These are phyloP conservation scores for Yamadazyma scolyti DNA, from an alignment of 805 yeast species.

Conservation along the genomic window DNA sequence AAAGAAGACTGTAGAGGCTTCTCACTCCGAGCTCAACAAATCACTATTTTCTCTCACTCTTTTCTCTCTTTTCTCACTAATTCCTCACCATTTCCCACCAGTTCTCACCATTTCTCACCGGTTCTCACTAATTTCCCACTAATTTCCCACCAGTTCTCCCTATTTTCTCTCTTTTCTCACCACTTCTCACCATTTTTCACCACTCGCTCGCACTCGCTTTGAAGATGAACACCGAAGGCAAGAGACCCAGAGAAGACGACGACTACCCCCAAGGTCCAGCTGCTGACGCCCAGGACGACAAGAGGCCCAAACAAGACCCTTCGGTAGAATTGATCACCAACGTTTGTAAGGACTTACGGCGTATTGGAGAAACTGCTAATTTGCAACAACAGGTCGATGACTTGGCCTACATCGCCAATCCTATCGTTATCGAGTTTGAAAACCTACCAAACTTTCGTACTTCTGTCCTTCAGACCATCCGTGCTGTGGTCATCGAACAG, in stretches of 20 bases:
- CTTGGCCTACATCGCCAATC: slow-evolving; percentile 63
- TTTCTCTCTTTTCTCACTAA: no score
- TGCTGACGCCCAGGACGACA: slow-evolving; percentile 25
- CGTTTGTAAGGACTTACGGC: slow-evolving; percentile 42
- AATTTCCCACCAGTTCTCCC: no score
- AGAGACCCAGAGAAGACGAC: slow-evolving; percentile 16
- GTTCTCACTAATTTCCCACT: no score
- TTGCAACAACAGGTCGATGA: slow-evolving; percentile 39
- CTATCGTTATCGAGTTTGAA: slow-evolving; percentile 63
- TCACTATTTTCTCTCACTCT: no score
- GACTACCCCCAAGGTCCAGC: slow-evolving; percentile 9
- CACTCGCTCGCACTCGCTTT: no score
- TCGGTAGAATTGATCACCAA: slow-evolving; percentile 36
- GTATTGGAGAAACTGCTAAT: slow-evolving; percentile 42
- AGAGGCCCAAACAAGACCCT: slow-evolving; percentile 40
- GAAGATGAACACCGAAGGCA: slow-evolving; percentile 7
- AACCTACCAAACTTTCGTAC: slow-evolving; percentile 56
- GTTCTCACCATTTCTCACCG: no score
- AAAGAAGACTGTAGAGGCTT: no score
- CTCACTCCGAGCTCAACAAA: no score
- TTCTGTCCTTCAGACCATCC: slow-evolving; percentile 58
- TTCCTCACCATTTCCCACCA: no score
- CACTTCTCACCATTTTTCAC: no score
- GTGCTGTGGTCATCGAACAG: slow-evolving; percentile 75
- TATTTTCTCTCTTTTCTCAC: no score